Evolutionary conservation across 163 green algal species (phyloP), one percentile per base, ranked within the genome.

Genomic region (Volvox carteri): DNA sequence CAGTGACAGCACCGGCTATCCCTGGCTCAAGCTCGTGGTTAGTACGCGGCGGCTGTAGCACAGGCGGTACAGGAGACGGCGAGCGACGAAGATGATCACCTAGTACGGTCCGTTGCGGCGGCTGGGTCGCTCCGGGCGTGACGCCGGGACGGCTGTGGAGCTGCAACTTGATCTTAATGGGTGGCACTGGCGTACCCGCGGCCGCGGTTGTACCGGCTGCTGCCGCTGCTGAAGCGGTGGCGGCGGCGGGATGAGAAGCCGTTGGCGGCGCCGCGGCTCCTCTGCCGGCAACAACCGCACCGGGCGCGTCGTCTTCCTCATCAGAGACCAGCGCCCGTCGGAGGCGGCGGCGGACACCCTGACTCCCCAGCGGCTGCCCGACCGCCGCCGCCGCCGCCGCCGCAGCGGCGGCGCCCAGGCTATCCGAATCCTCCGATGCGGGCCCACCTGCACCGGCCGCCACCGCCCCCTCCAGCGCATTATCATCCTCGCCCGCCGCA

Each of bases 151-250:
- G 30, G 30, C 56, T 11, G 4, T n/a, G 56, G 25, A 86, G 12
- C 0, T 35, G 18, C 18, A 87, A 18, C 30, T 87, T 87, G 60
- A 87, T 78, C 80, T 87, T 87, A 6, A 87, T n/a, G 1, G 78
- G 58, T 1, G 68, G n/a, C n/a, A n/a, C n/a, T n/a, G n/a, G n/a
- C n/a, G n/a, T n/a, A n/a, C n/a, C 48, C 7, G 78, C 75, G n/a
- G 44, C 74, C 25, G 75, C 30, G n/a, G 8, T 48, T 33, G 48
- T 30, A 33, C 16, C 46, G n/a, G 8, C 48, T 21, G 48, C 25
- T 23, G 23, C 60, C 33, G 44, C 68, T 30, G 28, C 25, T 44
- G 28, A 30, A 25, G 46, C 73, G 44, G 41, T 42, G 72, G 41
- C 9, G 37, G 25, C 7, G 67, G 33, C 67, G 35, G 67, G n/a